These are phyloP conservation scores for Talaromyces atroroseus DNA, from an alignment of 2,329 filamentous ascomycete species.

Conservation along the genomic window DNA sequence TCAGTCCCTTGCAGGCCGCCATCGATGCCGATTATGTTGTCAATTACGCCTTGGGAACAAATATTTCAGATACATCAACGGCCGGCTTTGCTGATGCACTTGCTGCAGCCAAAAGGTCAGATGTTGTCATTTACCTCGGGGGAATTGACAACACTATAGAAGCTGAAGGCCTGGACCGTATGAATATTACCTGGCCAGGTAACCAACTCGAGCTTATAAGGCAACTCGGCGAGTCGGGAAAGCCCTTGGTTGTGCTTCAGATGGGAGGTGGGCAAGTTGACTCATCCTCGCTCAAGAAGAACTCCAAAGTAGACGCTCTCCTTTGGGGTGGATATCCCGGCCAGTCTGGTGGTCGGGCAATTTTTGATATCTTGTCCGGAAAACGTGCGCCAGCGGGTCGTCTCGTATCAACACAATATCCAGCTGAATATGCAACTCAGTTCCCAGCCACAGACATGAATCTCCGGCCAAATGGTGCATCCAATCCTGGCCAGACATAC, in stretches of 20 bases:
- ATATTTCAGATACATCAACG: conserved; percentile 25
- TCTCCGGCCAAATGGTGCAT: conserved; percentile 30
- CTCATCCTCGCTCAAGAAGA: conserved; percentile 33
- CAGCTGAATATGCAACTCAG: conserved; percentile 37
- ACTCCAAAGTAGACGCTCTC: conserved; percentile 37
- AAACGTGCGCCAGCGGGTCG: conserved; percentile 38
- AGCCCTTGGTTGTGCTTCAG: conserved; percentile 38
- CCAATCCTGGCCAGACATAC: conserved; percentile 41
- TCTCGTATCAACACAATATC: conserved; percentile 37
- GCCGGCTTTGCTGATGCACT: conserved; percentile 30
- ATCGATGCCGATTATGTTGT: conserved; percentile 43
- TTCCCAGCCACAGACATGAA: conserved; percentile 39
- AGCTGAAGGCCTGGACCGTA: conserved; percentile 37
- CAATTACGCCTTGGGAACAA: conserved; percentile 40
- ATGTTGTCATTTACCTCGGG: conserved; percentile 37
- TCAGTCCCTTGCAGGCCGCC: conserved; percentile 50
- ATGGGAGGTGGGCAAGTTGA: conserved; percentile 44
- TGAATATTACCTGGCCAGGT: conserved; percentile 38
- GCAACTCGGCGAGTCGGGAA: conserved; percentile 31
- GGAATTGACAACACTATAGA: conserved; percentile 41
- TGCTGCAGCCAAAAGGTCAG: conserved; percentile 29
- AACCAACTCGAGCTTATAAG: conserved; percentile 39
- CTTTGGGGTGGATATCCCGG: conserved; percentile 44
- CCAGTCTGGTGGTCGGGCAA: conserved; percentile 38
- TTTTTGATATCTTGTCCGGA: conserved; percentile 40